A percentile compares a stretch with the other conserved stretches of the same genome.
phyloP scores from a whole-genome alignment of 345 rosid genomes.

The Passiflora organensis region DNA sequence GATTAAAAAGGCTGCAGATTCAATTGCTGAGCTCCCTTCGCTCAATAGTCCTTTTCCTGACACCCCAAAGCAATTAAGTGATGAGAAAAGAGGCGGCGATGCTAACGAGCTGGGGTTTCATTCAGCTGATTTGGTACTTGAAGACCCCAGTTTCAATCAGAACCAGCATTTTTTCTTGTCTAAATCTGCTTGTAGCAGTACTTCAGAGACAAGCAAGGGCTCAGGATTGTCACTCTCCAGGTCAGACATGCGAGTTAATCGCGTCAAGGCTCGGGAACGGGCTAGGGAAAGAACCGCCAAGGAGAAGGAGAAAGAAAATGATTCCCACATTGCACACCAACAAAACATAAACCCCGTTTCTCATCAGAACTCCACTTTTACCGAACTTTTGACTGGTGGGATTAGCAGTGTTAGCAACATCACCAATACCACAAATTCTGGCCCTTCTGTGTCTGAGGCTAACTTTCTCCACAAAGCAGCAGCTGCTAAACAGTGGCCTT shows the following conservation, averaged over 20 bases:
- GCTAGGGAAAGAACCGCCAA: constrained; percentile 84
- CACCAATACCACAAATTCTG: constrained; percentile 4
- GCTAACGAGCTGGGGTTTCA: constrained; percentile 43
- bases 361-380: constrained; percentile 50
- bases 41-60: constrained; percentile 60
- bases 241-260: constrained; percentile 51
- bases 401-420: constrained; percentile 23
- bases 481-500: constrained; percentile 49
- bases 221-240: constrained; percentile 70
- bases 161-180: constrained; percentile 58
- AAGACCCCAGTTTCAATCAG: constrained; percentile 38
- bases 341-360: constrained; percentile 36
- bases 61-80: constrained; percentile 53
- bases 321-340: constrained; percentile 21
- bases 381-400: constrained; percentile 78
- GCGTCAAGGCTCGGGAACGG: constrained; percentile 69
- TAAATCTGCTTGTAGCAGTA: constrained; percentile 92
- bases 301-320: constrained; percentile 54
- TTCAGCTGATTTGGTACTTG: constrained; percentile 52
- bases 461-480: constrained; percentile 34
- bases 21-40: constrained; percentile 83
- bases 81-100: constrained; percentile 47
- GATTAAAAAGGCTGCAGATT: constrained; percentile 76
- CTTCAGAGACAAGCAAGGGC: constrained; percentile 90
- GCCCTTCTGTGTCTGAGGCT: constrained; percentile 39